Percentiles rank a stretch among this genome's conserved stretches.
These are phyloP conservation scores for Hericium erinaceus DNA, from an alignment of 768 basidiomycete species.

Conservation along the genomic window DNA sequence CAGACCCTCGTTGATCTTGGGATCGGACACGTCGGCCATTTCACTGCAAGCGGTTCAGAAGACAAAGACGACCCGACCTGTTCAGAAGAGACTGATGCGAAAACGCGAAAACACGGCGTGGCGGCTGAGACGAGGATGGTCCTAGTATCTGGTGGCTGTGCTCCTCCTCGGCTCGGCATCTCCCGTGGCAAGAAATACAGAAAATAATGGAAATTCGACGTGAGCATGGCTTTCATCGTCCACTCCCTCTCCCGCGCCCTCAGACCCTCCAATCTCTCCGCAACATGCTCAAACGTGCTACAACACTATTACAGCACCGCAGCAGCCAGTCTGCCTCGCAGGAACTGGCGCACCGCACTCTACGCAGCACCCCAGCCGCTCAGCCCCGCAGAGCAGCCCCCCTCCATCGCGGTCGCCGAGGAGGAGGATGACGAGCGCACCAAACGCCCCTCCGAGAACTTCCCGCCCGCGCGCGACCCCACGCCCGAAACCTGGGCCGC, in stretches of 20 bases:
- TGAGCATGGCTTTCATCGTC: neutral
- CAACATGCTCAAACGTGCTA: neutral
- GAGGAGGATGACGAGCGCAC: slow-evolving; percentile 5
- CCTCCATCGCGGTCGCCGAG: neutral
- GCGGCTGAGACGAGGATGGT: neutral
- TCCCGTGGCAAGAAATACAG: too few relatives aligned
- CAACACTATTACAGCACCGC: neutral
- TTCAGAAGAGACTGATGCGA: slow-evolving; percentile 2
- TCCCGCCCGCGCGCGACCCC: slow-evolving; percentile 4
- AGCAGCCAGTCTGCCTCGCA: neutral
- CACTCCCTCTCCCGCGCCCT: neutral
- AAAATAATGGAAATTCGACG: too few relatives aligned
- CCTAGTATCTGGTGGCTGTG: neutral
- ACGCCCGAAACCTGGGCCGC: slow-evolving; percentile 19
- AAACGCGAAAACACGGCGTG: neutral
- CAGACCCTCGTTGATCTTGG: slow-evolving; percentile 13
- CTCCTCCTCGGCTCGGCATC: neutral
- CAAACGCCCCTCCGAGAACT: slow-evolving; percentile 10
- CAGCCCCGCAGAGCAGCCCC: neutral
- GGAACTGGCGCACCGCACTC: slow-evolving; percentile 11
- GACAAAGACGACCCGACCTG: neutral
- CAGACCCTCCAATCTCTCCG: neutral
- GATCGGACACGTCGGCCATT: slow-evolving; percentile 16
- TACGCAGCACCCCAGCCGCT: slow-evolving; percentile 4
- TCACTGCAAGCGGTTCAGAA: neutral